Evolutionary conservation across 768 basidiomycete species (phyloP), one percentile per base, ranked within the genome.

Genomic region (Infundibulicybe gibba): DNA sequence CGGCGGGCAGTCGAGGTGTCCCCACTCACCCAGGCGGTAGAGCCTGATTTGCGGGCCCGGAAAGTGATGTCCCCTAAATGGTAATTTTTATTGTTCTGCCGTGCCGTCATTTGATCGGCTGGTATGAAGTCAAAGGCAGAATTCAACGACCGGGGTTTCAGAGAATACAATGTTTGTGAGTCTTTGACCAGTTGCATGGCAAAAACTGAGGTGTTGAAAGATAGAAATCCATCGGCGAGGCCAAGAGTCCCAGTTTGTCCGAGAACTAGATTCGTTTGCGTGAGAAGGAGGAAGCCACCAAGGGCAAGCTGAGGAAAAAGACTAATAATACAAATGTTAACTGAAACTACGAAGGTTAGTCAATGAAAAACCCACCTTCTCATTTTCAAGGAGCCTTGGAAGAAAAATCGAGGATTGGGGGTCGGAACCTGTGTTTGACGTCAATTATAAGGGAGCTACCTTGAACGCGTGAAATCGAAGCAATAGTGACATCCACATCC

Each of bases 21-120:
- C 14, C 72, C 75, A 42, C 52, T 69, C 17, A 67, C 58, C 78
- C 78, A 80, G 6, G 69, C 52, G 2, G 67, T 68, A 17, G 71
- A 64, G 32, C 76, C 78, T 5, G 67, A 68, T 38, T 59, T 58
- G 11, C 79, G 69, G 33, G 69, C 76, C 31, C 78, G 67, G 51
- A 77, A 79, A 13, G 77, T 79, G 40, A 80, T 65, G 51, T 81
- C 78, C 1, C 79, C 79, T 5, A 81, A 65, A 57, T 81, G 79
- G 50, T 79, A 76, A 49, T 76, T 73, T 5, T 68, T 62, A 49
- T 81, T 74, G 41, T 61, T 64, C 44, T 73, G 67, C 6, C 77
- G 73, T 35, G 62, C 53, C 16, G 70, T 54, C 76, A 81, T 79
- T 54, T 70, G 62, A 56, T 80, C 78, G 0, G 68, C 56, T 5